Base-by-base conservation (phyloP, 2,329 filamentous ascomycete species). In the Colletotrichum tofieldiae region DNA sequence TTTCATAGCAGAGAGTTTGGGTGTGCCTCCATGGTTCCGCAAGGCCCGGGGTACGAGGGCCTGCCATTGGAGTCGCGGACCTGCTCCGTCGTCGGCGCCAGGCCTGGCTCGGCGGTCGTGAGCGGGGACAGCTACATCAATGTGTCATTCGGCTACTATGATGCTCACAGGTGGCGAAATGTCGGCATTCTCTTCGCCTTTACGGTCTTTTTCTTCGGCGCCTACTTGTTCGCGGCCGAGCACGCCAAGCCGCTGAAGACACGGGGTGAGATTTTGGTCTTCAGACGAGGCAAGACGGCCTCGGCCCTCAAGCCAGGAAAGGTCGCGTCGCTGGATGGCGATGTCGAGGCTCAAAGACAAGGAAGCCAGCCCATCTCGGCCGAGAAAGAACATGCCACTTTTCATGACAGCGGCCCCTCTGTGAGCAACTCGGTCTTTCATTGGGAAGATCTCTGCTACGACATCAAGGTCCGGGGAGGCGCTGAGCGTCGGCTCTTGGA, bases 381-480 rank as follows among this genome's bases (percentile, higher is more conserved):
- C 6, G 26, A 16, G 43, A 45, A 20, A 60, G 47, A 86, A 12
- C 6, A 12, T 49, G 26, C 9, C 37, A 29, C 2, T 6, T 14
- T 6, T 9, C 26, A 26, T 14, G 39, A 9, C 32, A 16, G n/a
- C 35, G n/a, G 16, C 26, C 45, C 74, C 16, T 16, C 20, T 35
- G 26, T 11, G 26, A 89, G 92, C 76, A 91, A 88, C 12, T 88
- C 90, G 18, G 89, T 93, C 49, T 93, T 93, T 80, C 90, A 92
- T 73, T 94, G 92, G 92, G 85, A 89, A 67, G 86, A 92, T 74
- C 87, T 94, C 1, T 92, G 90, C 79, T 94, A 81, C 41, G 78
- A 84, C 45, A 83, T 85, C 75, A 89, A 90, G 75, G 93, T 94
- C 78, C 93, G 23, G n/a, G 11, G 93, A 79, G 85, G 85, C 3